Evolutionary conservation across 225 moss, liverwort and hornwort genomes (phyloP).

Genomic region (Pleurozium schreberi): DNA sequence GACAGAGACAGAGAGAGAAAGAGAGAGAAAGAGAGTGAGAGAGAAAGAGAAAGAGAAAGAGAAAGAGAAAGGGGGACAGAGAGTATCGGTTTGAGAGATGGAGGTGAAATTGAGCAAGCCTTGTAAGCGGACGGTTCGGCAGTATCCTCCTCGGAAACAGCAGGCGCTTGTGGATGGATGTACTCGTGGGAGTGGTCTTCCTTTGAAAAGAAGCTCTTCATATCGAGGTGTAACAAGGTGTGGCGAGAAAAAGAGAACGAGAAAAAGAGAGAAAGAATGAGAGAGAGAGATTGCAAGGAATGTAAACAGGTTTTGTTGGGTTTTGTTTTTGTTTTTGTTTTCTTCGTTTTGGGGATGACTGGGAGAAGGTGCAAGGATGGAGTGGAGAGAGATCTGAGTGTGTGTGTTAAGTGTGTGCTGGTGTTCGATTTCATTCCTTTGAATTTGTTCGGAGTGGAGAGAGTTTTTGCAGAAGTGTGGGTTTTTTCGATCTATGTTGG

Average conservation of each 20-base stretch:
- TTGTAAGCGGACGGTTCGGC: slow-evolving; percentile 1
- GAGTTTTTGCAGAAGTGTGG: neutral
- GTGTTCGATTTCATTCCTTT: neutral
- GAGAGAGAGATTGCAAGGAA: neutral
- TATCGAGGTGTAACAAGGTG: slow-evolving; percentile 23
- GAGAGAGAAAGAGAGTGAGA: no score
- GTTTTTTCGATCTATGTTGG: neutral
- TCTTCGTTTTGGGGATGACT: neutral
- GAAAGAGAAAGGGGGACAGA: no score
- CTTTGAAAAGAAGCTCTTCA: slow-evolving; percentile 3
- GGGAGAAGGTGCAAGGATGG: neutral
- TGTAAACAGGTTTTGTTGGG: neutral
- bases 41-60: no score
- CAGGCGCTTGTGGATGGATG: neutral
- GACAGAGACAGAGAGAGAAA: neutral
- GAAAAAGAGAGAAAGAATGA: no score
- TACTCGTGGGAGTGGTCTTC: neutral
- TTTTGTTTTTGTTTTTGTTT: neutral
- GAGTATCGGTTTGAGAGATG: neutral
- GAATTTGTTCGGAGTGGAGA: neutral
- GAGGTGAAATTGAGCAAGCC: neutral
- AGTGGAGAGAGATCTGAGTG: neutral
- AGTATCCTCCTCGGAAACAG: neutral
- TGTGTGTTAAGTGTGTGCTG: neutral
- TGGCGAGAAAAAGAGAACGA: neutral